Evolutionary conservation across 1,284 basidiomycete genomes (phyloP).

Genomic region (Leccinum fallax): DNA sequence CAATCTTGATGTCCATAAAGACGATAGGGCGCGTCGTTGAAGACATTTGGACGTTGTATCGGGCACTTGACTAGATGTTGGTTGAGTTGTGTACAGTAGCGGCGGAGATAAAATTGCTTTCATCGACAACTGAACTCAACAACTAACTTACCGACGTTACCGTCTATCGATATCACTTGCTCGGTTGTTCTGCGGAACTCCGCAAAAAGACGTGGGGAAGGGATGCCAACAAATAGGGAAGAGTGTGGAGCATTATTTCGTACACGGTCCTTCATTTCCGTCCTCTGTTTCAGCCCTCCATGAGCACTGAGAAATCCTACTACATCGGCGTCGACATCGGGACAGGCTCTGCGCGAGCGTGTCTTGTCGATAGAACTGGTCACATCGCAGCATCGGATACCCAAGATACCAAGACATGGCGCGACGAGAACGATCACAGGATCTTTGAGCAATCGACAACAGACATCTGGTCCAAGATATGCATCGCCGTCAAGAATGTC

Average conservation of each 20-base stretch:
- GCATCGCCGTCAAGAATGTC: conserved; percentile 69
- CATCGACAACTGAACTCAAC: neutral
- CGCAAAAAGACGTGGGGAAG: neutral
- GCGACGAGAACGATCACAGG: conserved; percentile 81
- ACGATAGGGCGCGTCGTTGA: conserved; percentile 75
- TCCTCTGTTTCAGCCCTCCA: conserved; percentile 7
- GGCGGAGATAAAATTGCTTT: neutral
- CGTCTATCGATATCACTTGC: neutral
- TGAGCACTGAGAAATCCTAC: conserved; percentile 40
- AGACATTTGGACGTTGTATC: conserved; percentile 25
- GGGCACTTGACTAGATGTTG: conserved; percentile 1
- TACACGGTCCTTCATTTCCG: conserved; percentile 5
- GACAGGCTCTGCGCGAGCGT: conserved; percentile 92
- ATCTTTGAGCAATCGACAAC: conserved; percentile 95
- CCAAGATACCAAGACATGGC: conserved; percentile 82
- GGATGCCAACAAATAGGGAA: neutral
- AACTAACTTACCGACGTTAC: no score
- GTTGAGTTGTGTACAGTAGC: neutral
- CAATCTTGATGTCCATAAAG: conserved; percentile 96
- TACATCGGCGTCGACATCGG: conserved; percentile 82
- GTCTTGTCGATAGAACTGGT: conserved; percentile 78
- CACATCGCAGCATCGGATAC: conserved; percentile 78
- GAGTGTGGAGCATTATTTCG: conserved; percentile 16
- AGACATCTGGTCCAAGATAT: conserved; percentile 87
- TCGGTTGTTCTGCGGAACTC: conserved; percentile 2